Evolutionary conservation across 352 stramenopile species (phyloP).

Genomic region (Phytopythium vexans): DNA sequence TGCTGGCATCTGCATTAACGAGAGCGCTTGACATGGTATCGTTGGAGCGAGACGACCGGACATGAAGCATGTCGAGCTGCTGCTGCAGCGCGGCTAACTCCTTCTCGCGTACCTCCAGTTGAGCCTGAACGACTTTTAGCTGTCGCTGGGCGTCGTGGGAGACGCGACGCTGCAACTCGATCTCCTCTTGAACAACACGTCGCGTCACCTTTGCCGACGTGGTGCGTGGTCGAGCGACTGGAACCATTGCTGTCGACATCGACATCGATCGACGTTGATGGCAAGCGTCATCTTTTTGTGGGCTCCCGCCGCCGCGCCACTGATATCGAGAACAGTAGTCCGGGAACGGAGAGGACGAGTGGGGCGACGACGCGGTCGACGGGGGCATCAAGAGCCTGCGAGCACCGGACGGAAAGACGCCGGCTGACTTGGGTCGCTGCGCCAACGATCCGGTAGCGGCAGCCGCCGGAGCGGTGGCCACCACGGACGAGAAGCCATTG

Average conservation of each 20-base stretch:
- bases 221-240: conserved; percentile 9
- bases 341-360: background rate
- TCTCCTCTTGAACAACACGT: conserved; percentile 52
- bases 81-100: conserved; percentile 35
- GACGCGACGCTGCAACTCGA: conserved; percentile 44
- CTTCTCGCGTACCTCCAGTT: conserved; percentile 25
- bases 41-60: no score
- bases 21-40: no score
- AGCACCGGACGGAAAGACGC: conserved; percentile 16
- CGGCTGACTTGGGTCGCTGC: conserved; percentile 22
- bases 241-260: conserved; percentile 5
- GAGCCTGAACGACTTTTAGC: conserved; percentile 35
- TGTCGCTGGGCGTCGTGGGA: conserved; percentile 41
- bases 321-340: background rate
- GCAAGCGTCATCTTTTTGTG: background rate
- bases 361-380: background rate
- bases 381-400: conserved; percentile 18
- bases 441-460: background rate
- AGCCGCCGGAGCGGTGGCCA: background rate
- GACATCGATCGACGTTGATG: background rate
- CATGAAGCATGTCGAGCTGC: conserved; percentile 30
- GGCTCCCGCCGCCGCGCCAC: background rate
- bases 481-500: conserved; percentile 2
- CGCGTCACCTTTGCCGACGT: conserved; percentile 20
- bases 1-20: no score